Base-by-base conservation (phyloP, 352 stramenopile species). In the Halophytophthora polymorphica region DNA sequence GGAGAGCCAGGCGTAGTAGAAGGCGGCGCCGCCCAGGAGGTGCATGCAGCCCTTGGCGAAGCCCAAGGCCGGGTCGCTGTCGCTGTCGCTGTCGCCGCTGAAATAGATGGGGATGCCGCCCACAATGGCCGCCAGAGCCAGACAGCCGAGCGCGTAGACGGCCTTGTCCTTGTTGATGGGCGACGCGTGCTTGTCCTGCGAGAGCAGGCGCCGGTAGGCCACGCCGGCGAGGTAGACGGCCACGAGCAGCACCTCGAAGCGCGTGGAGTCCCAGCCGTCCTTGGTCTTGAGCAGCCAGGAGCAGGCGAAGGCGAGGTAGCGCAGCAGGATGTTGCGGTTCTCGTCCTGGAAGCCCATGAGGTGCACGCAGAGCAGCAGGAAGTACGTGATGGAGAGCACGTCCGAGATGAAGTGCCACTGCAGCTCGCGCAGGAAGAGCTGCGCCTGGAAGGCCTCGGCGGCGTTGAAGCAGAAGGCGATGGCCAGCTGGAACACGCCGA, bases 381-480 rank as follows among this genome's bases (percentile, higher is more conserved):
- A 89, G 59, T 93, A 95, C 12, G 86, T 65, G 45, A 94, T 55
- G n/a, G 73, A 91, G 21, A 95, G 63, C 56, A 95, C 80, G 52
- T 95, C 86, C 59, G 78, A 88, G 62, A 95, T 91, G 47, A 88
- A 90, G 45, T 93, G 84, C 86, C 83, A 95, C 54, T 95, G 66
- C 18, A 77, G 56, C 50, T 86, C 71, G 34, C 66, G 59, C 14
- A 94, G 65, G 53, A 94, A 94, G 22, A 93, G 55, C 38, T 71
- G 55, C 44, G 66, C 50, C 34, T 81, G 62, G 53, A 90, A 79
- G 14, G 78, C 77, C 58, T 93, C 81, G 31, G 82, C 80, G 11
- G 77, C 71, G 63, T 94, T 95, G 69, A 92, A 93, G 44, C 76
- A 78, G 54, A 93, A 90, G 22, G 82, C 59, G 36, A 91, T 83